Evolutionary conservation across 805 yeast genomes (phyloP).

Genomic region (Candida alai): DNA sequence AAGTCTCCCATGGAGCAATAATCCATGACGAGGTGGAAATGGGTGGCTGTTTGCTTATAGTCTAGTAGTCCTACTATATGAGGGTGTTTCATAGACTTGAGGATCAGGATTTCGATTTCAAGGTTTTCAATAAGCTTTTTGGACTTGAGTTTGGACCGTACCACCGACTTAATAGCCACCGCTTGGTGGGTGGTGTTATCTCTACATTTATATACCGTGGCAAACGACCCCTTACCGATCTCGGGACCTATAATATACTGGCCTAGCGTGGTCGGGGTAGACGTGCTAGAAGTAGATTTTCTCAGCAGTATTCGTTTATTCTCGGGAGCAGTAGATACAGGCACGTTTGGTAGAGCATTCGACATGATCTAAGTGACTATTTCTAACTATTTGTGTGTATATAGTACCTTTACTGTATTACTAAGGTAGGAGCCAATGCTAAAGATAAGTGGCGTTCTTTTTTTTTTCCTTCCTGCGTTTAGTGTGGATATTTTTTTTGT

Average conservation of each 20-base stretch:
- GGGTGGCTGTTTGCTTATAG: slow-evolving; percentile 69
- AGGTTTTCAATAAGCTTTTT: slow-evolving; percentile 86
- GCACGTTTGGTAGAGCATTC: too few species aligned
- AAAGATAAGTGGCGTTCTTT: too few species aligned
- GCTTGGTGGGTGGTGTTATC: slow-evolving; percentile 49
- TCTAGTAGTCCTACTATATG: slow-evolving; percentile 87
- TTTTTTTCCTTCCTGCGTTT: too few species aligned
- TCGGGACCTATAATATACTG: slow-evolving; percentile 66
- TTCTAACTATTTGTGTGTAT: too few species aligned
- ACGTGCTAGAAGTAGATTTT: too few species aligned
- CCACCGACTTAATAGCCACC: slow-evolving; percentile 88
- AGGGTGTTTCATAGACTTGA: slow-evolving; percentile 85
- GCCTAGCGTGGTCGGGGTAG: too few species aligned
- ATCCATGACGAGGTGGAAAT: slow-evolving; percentile 92
- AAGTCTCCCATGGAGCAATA: slow-evolving; percentile 95
- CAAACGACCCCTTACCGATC: slow-evolving; percentile 95
- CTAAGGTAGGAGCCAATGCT: too few species aligned
- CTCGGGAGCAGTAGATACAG: too few species aligned
- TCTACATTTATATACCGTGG: slow-evolving; percentile 86
- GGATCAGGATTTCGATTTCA: slow-evolving; percentile 86
- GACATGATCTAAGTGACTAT: too few species aligned
- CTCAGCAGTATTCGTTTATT: too few species aligned
- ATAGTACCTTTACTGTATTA: too few species aligned
- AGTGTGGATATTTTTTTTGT: too few species aligned
- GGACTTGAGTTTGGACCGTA: slow-evolving; percentile 74